These are phyloP conservation scores for Ulmus americana DNA, from an alignment of 331 rosid species.

Conservation along the genomic window DNA sequence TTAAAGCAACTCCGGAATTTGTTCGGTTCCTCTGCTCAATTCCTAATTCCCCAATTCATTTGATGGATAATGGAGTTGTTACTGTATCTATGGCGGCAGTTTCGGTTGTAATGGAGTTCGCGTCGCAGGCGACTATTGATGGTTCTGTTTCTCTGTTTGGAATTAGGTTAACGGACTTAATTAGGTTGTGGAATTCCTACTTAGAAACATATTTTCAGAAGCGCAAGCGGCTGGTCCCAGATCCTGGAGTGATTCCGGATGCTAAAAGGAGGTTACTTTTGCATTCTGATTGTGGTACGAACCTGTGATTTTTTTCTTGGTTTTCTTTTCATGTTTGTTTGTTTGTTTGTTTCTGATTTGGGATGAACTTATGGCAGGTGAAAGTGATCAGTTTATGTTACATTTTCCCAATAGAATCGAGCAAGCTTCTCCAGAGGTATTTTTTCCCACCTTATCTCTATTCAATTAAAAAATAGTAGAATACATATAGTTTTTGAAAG, in stretches of 20 bases:
- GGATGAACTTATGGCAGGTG: constrained; percentile 3
- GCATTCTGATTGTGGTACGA: constrained; percentile 17
- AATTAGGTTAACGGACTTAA: background rate
- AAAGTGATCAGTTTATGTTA: background rate
- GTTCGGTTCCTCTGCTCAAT: constrained; percentile 25
- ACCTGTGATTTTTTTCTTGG: background rate
- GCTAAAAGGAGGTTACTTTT: constrained; percentile 26
- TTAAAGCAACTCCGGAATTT: constrained; percentile 10
- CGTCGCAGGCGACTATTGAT: background rate
- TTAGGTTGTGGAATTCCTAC: background rate
- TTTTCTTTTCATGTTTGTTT: background rate
- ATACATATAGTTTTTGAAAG: too few relatives aligned
- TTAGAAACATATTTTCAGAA: constrained; percentile 19
- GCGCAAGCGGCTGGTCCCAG: constrained; percentile 9
- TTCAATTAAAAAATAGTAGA: too few relatives aligned
- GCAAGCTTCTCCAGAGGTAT: background rate
- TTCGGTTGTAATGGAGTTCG: constrained; percentile 10
- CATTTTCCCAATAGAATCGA: background rate
- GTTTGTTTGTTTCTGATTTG: background rate
- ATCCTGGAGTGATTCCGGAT: background rate
- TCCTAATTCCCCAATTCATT: constrained; percentile 19
- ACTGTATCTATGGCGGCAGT: constrained; percentile 11
- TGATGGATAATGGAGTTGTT: constrained; percentile 18
- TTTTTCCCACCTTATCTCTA: background rate
- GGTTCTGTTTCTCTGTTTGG: background rate